These are phyloP conservation scores for Verticillium nubilum DNA, from an alignment of 2,329 filamentous ascomycete species.

Conservation along the genomic window DNA sequence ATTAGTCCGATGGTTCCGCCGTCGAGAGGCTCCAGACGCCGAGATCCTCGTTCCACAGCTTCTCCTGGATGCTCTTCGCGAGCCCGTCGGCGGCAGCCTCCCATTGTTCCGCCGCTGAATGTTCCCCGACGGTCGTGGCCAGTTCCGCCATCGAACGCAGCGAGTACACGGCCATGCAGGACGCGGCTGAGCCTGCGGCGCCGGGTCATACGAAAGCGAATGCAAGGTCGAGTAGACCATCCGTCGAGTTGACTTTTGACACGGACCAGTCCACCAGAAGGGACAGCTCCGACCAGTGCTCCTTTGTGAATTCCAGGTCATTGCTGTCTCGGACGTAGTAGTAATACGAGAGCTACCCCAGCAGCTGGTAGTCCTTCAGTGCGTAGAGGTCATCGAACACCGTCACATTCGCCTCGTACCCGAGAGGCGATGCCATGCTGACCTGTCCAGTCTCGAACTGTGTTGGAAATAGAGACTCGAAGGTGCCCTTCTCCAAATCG, in stretches of 20 bases:
- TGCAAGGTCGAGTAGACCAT: constrained; percentile 9
- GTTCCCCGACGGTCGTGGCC: constrained; percentile 16
- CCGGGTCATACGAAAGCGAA: constrained; percentile 11
- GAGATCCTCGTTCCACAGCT: constrained; percentile 14
- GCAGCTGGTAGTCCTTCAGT: constrained; percentile 15
- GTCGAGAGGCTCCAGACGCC: constrained; percentile 10
- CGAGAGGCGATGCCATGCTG: constrained; percentile 8
- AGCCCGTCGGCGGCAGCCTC: constrained; percentile 12
- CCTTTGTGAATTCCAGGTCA: constrained; percentile 9
- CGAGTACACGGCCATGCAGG: constrained; percentile 10
- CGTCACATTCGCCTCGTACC: constrained; percentile 7
- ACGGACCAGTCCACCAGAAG: constrained; percentile 7
- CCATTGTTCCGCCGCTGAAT: constrained; percentile 7
- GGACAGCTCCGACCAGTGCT: constrained; percentile 12
- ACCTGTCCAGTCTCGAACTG: constrained; percentile 10
- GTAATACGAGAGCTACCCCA: constrained; percentile 11
- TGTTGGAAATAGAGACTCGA: constrained; percentile 21
- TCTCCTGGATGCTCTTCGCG: constrained; percentile 8
- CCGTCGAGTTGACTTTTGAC: constrained; percentile 6
- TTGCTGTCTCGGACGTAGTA: constrained; percentile 11
- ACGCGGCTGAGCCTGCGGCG: constrained; percentile 7
- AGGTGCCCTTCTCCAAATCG: constrained; percentile 26
- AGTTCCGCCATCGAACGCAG: constrained; percentile 9
- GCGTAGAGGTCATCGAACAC: background rate
- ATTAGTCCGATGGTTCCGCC: constrained; percentile 4